Evolutionary conservation across 2,329 filamentous ascomycete species (phyloP), one percentile per base, ranked within the genome.

Genomic region (Aspergillus sp.): DNA sequence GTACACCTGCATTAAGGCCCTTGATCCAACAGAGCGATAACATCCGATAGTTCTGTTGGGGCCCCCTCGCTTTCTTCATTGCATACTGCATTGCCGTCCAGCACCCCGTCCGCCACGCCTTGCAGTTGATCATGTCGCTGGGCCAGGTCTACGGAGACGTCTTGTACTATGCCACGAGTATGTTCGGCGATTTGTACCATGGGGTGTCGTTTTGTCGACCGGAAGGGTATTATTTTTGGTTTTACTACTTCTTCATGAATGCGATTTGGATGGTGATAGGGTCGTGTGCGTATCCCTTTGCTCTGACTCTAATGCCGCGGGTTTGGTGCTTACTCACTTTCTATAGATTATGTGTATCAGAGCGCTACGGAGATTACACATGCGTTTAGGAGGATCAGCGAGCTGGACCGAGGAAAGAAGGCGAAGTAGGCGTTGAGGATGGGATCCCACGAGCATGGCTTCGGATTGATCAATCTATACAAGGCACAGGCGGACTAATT

Each of bases 191-290:
- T 57, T 74, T 70, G 53, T 66, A 77, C 41, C 65, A 75, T 48
- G 71, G 75, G 16, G 60, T 76, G 14, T 67, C 69, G 8, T 81
- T 81, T 61, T 80, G 75, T 49, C 65, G 80, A 44, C 80, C 80
- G 1, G 80, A 83, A 63, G 66, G 72, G 9, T 76, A 76, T 50
- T 82, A 82, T 63, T 83, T 78, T 63, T 83, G 79, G 78, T 73
- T 75, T 9, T 83, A 82, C 67, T 83, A 79, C 64, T 73, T 82
- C 40, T 69, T 80, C 24, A 78, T 82, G 74, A 82, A 82, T 59
- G 71, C 72, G 19, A 79, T 82, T 60, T 82, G 80, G 80, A 79
- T 82, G 48, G 69, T 80, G 19, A 76, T 82, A 47, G 80, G 79
- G 10, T 67, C 65, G 6, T 64, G 76, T 63, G 40, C 51, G 60